Percentiles rank a stretch among this genome's conserved stretches.
Evolutionary conservation across 768 basidiomycete genomes (phyloP).

Genomic region (Guyanaporus albipodus): DNA sequence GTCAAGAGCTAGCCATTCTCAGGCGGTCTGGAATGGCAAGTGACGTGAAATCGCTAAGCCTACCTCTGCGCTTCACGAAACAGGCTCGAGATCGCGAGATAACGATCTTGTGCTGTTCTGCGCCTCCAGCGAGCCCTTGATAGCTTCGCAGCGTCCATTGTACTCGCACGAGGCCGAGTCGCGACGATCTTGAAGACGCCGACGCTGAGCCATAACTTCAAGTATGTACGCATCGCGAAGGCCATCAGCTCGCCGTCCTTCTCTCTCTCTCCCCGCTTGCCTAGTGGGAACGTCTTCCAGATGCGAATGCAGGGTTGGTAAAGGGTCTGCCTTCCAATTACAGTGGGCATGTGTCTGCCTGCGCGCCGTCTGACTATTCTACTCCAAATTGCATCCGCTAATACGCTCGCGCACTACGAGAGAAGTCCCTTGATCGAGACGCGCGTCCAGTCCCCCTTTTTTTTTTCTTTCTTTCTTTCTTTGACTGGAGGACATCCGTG

Average conservation of each 20-base stretch:
- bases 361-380: conserved; percentile 23
- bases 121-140: not conserved
- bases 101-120: conserved; percentile 19
- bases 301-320: conserved; percentile 20
- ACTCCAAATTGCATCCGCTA: conserved; percentile 26
- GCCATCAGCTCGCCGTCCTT: conserved; percentile 17
- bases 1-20: conserved; percentile 2
- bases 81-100: conserved; percentile 31
- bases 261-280: conserved; percentile 12
- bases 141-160: conserved; percentile 9
- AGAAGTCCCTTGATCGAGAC: conserved; percentile 13
- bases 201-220: conserved; percentile 12
- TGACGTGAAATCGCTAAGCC: conserved; percentile 25
- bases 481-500: conserved; percentile 10
- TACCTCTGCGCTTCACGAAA: no score
- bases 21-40: conserved; percentile 15
- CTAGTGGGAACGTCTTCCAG: conserved; percentile 17
- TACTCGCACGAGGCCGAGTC: conserved; percentile 12
- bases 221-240: conserved; percentile 25
- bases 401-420: conserved; percentile 18
- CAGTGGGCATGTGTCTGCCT: conserved; percentile 27
- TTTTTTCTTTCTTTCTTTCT: conserved; percentile 7
- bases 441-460: conserved; percentile 9
- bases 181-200: conserved; percentile 26
- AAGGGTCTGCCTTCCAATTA: conserved; percentile 22